phyloP scores from a whole-genome alignment of 495 filamentous ascomycete species.

The Pseudoneurospora amorphoporcata region DNA sequence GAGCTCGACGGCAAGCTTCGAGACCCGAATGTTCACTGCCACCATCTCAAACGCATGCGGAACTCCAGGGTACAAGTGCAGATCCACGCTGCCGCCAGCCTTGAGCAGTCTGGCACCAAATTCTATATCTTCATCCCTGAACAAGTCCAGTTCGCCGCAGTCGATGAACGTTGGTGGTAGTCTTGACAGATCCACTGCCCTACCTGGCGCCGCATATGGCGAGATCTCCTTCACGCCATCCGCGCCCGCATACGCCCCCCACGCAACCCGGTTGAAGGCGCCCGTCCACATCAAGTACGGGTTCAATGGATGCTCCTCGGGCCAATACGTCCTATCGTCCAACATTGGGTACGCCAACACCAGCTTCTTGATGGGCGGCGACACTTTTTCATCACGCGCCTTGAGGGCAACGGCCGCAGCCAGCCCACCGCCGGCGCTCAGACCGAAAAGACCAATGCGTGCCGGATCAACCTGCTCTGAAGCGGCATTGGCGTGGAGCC shows the following conservation, averaged over 20 bases:
- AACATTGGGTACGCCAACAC: slow-evolving; percentile 33
- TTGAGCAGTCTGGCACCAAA: slow-evolving; percentile 29
- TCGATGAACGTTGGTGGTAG: slow-evolving; percentile 30
- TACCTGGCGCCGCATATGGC: slow-evolving; percentile 30
- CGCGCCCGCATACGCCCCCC: slow-evolving; percentile 20
- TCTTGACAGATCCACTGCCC: slow-evolving; percentile 20
- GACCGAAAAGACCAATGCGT: slow-evolving; percentile 26
- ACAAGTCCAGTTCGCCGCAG: slow-evolving; percentile 29
- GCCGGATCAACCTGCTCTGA: slow-evolving; percentile 25
- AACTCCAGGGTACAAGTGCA: slow-evolving; percentile 41
- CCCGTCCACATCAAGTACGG: slow-evolving; percentile 26
- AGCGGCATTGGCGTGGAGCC: slow-evolving; percentile 17
- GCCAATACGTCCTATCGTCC: slow-evolving; percentile 25
- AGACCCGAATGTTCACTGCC: background rate
- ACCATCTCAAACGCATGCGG: slow-evolving; percentile 36
- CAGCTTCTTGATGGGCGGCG: slow-evolving; percentile 19
- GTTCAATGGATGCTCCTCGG: slow-evolving; percentile 14
- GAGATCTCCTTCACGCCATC: slow-evolving; percentile 11
- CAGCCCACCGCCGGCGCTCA: slow-evolving; percentile 32
- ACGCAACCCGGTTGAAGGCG: slow-evolving; percentile 23
- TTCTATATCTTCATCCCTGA: slow-evolving; percentile 32
- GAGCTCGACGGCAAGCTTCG: slow-evolving; percentile 9
- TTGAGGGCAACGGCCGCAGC: slow-evolving; percentile 23
- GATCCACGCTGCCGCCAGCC: slow-evolving; percentile 32
- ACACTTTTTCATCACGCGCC: slow-evolving; percentile 22